Base-by-base conservation (phyloP, 169 alveolate species). In the Cryptosporidium bovis region DNA sequence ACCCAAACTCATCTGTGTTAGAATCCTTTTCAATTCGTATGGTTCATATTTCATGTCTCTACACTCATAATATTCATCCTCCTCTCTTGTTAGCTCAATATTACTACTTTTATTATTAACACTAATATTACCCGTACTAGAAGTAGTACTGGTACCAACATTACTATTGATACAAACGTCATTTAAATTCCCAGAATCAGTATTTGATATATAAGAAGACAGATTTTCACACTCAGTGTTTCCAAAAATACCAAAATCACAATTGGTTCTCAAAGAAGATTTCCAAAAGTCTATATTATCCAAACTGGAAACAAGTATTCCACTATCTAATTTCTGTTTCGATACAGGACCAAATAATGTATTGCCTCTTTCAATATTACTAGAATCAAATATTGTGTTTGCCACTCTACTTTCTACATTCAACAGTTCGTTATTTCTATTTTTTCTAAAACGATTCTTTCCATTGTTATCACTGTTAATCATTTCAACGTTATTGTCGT, bases 41-140 rank as follows among this genome's bases (percentile, higher is more conserved):
- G 64, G 58, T 31, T 56, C 69, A 44, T 44, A 77, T 18, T 60
- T 60, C 64, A 62, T 60, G 15, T 77, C 71, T 40, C 71, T 58
- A 46, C 87, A 77, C 33, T 77, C 71, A 34, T 77, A 77, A 20
- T 58, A 62, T 60, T 60, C 77, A 15, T 69, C 67, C 53, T 69
- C 83, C 55, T 69, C 44, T 3, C 24, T 55, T 20, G 64, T 13
- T 12, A 24, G 48, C 10, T 48, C 64, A 44, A 48, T 10, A 24
- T 3, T 20, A 20, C 64, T 31, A 0, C 27, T 13, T 15, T 65
- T 58, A 24, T 24, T 24, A 24, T 24, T 24, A 24, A 24, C 27
- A 24, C 27, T 24, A 24, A 24, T 24, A 24, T 24, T 24, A 0
- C 27, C 27, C 27, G 27, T 24, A 24, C 27, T 24, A 24, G 27